A percentile compares a stretch with the other conserved stretches of the same genome.
Evolutionary conservation across 108 stramenopile species (phyloP).

Genomic region (Pseudonitzschia multiseries): DNA sequence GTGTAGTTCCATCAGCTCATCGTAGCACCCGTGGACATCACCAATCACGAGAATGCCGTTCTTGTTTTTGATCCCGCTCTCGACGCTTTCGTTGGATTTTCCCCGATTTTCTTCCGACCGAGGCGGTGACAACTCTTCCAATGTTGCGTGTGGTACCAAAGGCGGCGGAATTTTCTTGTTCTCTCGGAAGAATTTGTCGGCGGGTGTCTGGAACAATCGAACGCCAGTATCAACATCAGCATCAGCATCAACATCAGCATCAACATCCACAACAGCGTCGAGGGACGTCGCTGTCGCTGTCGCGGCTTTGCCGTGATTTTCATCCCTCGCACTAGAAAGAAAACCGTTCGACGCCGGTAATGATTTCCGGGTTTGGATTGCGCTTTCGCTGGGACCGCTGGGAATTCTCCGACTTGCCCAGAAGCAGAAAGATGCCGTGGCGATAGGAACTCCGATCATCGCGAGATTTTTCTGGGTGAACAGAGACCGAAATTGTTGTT

Average conservation of each 20-base stretch:
- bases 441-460: neutral
- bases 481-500: too few relatives aligned
- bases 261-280: too few relatives aligned
- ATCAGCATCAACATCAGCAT: too few relatives aligned
- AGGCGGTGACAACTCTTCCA: conserved; percentile 17
- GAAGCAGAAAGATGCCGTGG: conserved; percentile 5
- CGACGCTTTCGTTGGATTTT: neutral
- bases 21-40: conserved; percentile 86
- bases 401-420: neutral
- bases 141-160: conserved; percentile 11
- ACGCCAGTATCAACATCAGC: neutral
- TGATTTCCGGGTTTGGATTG: neutral
- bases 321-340: too few relatives aligned
- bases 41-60: conserved; percentile 70
- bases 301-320: neutral
- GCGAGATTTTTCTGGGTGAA: neutral
- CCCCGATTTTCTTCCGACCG: neutral
- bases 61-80: neutral
- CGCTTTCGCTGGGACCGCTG: neutral
- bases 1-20: conserved; percentile 63
- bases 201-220: conserved; percentile 37
- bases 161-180: conserved; percentile 47
- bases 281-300: neutral
- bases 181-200: conserved; percentile 48
- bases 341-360: too few relatives aligned